Evolutionary conservation across 768 basidiomycete genomes (phyloP).

Genomic region (Boletus huronensis): DNA sequence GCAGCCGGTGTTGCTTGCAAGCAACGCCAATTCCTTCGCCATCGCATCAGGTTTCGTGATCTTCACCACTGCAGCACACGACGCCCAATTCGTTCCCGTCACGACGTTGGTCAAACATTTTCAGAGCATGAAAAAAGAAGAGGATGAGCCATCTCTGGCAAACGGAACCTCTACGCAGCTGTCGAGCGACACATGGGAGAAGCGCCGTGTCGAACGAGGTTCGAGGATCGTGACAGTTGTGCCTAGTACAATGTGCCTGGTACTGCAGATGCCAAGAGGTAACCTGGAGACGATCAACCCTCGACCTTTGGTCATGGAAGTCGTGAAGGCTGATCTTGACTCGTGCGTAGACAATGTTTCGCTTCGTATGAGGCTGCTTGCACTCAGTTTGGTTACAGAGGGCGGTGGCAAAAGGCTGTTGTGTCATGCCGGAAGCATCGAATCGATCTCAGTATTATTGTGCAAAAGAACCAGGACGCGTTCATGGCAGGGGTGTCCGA

Average conservation of each 20-base stretch:
- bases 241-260: conserved; percentile 82
- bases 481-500: conserved; percentile 60
- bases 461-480: conserved; percentile 67
- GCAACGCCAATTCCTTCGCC: conserved; percentile 69
- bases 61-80: conserved; percentile 81
- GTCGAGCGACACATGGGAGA: conserved; percentile 49
- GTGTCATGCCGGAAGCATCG: conserved; percentile 89
- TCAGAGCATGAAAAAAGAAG: conserved; percentile 13
- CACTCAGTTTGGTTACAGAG: conserved; percentile 39
- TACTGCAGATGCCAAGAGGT: conserved; percentile 96
- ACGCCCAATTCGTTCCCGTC: conserved; percentile 66
- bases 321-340: conserved; percentile 73
- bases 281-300: conserved; percentile 96
- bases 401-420: conserved; percentile 83
- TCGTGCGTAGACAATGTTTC: conserved; percentile 34
- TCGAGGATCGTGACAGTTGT: conserved; percentile 85
- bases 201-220: conserved; percentile 83
- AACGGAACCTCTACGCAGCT: conserved; percentile 22
- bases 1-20: conserved; percentile 37
- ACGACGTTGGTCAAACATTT: conserved; percentile 8
- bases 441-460: conserved; percentile 85
- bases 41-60: conserved; percentile 74
- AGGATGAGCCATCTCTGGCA: conserved; percentile 18
- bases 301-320: conserved; percentile 83
- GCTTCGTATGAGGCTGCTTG: not conserved